Conservation (phyloP, 2,329 filamentous ascomycete species). For the Phaeosphaeriaceae sp. region DNA sequence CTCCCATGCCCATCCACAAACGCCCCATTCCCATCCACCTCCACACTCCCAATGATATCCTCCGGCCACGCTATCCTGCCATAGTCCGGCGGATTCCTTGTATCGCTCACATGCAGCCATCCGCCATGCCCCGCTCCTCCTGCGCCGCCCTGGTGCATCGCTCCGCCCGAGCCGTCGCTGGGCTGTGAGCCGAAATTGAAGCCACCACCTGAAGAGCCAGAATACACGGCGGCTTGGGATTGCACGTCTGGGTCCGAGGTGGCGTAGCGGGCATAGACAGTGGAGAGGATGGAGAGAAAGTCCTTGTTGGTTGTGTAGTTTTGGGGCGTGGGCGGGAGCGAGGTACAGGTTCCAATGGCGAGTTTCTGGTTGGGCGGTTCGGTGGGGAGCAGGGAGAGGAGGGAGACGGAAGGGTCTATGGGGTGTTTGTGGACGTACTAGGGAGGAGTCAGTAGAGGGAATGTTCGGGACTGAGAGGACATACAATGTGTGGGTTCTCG, state of each 20-base stretch:
- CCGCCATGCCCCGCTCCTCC: conserved; percentile 62
- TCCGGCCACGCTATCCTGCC: conserved; percentile 71
- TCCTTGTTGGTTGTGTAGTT: conserved; percentile 63
- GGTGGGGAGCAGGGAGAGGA: conserved; percentile 65
- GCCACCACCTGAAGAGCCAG: conserved; percentile 64
- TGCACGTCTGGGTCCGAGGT: conserved; percentile 63
- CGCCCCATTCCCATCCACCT: conserved; percentile 64
- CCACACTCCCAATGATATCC: conserved; percentile 70
- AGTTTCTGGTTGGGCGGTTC: conserved; percentile 61
- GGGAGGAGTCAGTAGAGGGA: neutral
- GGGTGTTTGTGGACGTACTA: conserved; percentile 60
- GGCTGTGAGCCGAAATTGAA: conserved; percentile 53
- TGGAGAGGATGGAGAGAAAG: conserved; percentile 64
- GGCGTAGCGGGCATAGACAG: conserved; percentile 62
- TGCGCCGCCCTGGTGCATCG: conserved; percentile 61
- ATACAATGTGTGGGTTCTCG: conserved; percentile 53
- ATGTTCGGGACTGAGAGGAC: neutral
- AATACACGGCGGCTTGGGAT: conserved; percentile 66
- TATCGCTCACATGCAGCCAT: conserved; percentile 69
- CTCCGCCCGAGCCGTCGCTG: conserved; percentile 61
- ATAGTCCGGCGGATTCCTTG: conserved; percentile 66
- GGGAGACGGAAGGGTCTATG: conserved; percentile 47
- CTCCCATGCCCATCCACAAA: conserved; percentile 64
- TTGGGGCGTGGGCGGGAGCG: conserved; percentile 63
- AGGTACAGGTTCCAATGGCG: conserved; percentile 62